These are phyloP conservation scores for Juncus inflexus DNA, from an alignment of 176 grass and related monocot genomes.

Conservation along the genomic window DNA sequence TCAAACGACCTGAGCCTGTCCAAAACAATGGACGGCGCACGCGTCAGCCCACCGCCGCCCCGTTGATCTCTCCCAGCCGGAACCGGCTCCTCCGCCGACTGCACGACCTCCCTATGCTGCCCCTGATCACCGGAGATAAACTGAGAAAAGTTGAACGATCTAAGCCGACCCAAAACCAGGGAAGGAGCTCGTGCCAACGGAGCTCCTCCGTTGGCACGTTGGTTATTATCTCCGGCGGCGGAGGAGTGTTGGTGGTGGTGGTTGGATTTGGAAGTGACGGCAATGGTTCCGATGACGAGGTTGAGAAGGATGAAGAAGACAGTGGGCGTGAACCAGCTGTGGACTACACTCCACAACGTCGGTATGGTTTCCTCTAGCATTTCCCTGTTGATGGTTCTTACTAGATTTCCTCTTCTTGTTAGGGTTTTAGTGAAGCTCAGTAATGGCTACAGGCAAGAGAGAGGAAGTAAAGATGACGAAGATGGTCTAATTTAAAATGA, in stretches of 20 bases:
- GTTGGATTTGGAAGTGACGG: constrained; percentile 58
- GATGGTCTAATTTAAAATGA: too few species aligned
- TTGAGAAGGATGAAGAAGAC: constrained; percentile 86
- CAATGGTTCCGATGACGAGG: constrained; percentile 95
- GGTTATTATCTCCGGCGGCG: not conserved
- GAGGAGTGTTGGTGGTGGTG: not conserved
- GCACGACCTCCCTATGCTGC: constrained; percentile 12
- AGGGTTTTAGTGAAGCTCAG: constrained; percentile 10
- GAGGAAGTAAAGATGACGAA: not conserved
- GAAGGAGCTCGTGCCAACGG: constrained; percentile 26
- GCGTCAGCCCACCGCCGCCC: constrained; percentile 23
- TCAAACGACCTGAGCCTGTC: constrained; percentile 70
- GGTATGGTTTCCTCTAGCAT: constrained; percentile 62
- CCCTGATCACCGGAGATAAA: constrained; percentile 14
- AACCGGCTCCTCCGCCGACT: not conserved
- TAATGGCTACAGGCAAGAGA: not conserved
- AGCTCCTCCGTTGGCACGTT: not conserved
- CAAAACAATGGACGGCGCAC: constrained; percentile 62
- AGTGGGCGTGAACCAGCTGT: constrained; percentile 69
- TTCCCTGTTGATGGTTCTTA: not conserved
- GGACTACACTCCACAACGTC: constrained; percentile 47
- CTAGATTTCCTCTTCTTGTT: not conserved
- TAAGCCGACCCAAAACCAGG: constrained; percentile 31
- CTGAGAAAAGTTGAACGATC: constrained; percentile 35
- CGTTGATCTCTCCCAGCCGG: not conserved